These are phyloP conservation scores for Diaporthe citrichinensis DNA, from an alignment of 2,329 filamentous ascomycete species.

Conservation along the genomic window DNA sequence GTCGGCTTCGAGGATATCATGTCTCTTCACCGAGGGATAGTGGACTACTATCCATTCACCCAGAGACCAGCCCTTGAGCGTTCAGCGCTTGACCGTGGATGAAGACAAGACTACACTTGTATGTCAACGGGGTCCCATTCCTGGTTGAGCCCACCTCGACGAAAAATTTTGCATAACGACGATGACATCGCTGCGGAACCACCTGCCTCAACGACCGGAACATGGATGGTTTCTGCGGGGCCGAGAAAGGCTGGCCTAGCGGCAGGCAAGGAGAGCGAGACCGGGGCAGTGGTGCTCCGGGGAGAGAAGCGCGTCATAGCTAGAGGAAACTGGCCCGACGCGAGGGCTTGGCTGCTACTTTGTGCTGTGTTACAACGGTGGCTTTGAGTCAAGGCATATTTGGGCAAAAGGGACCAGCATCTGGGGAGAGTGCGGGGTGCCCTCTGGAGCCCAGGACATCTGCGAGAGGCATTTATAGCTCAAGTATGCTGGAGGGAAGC, in stretches of 20 bases:
- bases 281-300: constrained; percentile 4
- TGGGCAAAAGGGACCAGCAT: not conserved
- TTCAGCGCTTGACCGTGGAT: not conserved
- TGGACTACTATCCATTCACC: not conserved
- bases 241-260: not conserved
- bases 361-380: not conserved
- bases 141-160: not conserved
- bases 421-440: constrained; percentile 1
- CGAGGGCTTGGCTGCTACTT: constrained; percentile 25
- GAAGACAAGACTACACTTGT: not conserved
- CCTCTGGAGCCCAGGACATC: not conserved
- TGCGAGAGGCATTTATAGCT: not conserved
- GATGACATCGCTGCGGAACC: not conserved
- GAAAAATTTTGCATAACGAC: not conserved
- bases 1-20: not conserved
- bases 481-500: not conserved
- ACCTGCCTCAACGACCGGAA: not conserved
- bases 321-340: not conserved
- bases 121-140: not conserved
- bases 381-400: constrained; percentile 20
- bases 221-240: not conserved
- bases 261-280: constrained; percentile 17
- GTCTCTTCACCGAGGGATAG: not conserved
- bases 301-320: not conserved
- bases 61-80: not conserved